Evolutionary conservation across 2,329 filamentous ascomycete genomes (phyloP).

Genomic region (Plectosphaerella sp.): DNA sequence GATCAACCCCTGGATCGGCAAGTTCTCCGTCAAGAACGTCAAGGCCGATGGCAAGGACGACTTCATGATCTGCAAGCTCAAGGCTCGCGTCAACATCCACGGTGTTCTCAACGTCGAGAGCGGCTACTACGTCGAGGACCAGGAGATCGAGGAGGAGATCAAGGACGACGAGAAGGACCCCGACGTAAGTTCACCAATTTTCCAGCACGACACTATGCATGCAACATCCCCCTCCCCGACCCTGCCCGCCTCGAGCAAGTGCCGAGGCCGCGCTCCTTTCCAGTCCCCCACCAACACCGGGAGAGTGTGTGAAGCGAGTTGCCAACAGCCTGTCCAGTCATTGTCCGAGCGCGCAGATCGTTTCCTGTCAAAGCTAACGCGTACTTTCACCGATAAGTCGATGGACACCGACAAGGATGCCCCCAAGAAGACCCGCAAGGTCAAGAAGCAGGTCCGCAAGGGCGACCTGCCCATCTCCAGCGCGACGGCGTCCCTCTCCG

Average conservation of each 20-base stretch:
- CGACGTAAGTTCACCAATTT: constrained; percentile 57
- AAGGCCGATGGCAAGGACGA: constrained; percentile 91
- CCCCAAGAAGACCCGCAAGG: constrained; percentile 87
- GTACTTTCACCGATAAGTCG: constrained; percentile 43
- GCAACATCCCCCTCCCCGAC: not conserved
- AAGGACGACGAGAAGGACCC: constrained; percentile 71
- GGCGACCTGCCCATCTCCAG: constrained; percentile 86
- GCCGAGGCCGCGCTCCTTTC: not conserved
- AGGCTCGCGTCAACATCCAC: constrained; percentile 94
- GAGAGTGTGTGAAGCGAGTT: not conserved
- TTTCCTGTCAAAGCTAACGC: constrained; percentile 19
- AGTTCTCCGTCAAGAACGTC: constrained; percentile 96
- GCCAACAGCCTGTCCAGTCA: constrained; percentile 2
- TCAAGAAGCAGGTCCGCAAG: constrained; percentile 99
- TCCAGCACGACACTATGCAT: not conserved
- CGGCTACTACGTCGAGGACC: constrained; percentile 96
- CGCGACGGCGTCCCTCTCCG: constrained; percentile 76
- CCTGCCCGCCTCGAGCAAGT: not conserved
- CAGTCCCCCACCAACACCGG: not conserved
- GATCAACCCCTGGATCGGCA: constrained; percentile 90
- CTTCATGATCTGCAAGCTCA: constrained; percentile 99
- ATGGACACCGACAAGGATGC: constrained; percentile 80
- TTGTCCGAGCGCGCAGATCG: constrained; percentile 3
- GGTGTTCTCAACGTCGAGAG: constrained; percentile 94
- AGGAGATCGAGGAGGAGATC: constrained; percentile 92